Evolutionary conservation across 176 grass and related monocot species (phyloP).

Genomic region (Phragmites australis): DNA sequence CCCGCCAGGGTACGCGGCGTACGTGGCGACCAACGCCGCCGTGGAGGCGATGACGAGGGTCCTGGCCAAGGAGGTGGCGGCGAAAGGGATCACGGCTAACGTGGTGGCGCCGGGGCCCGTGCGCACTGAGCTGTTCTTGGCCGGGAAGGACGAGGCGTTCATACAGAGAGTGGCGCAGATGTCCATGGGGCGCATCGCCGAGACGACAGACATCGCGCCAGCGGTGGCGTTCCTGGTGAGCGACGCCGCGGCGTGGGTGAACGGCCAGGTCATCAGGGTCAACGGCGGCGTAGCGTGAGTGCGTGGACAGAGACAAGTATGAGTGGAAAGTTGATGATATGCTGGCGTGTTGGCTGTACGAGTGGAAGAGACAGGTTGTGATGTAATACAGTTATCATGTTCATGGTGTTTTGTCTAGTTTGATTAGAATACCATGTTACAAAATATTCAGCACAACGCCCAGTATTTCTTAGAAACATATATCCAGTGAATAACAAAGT

Average conservation of each 20-base stretch:
- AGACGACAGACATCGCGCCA: constrained; percentile 20
- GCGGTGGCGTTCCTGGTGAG: constrained; percentile 27
- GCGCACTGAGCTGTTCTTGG: constrained; percentile 13
- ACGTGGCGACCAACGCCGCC: constrained; percentile 43
- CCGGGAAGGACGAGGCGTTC: constrained; percentile 25
- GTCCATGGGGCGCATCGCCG: constrained; percentile 22
- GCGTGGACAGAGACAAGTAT: no score
- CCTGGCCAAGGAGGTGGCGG: constrained; percentile 14
- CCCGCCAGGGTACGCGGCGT: constrained; percentile 26
- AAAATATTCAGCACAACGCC: not conserved
- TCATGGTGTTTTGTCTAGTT: not conserved
- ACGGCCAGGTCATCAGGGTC: constrained; percentile 33
- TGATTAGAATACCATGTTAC: not conserved
- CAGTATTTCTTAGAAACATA: not conserved
- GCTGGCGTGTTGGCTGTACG: not conserved
- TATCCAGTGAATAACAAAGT: not conserved
- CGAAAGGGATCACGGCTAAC: constrained; percentile 17
- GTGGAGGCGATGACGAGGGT: constrained; percentile 32
- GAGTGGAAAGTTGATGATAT: no score
- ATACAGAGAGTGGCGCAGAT: not conserved
- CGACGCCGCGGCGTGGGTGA: constrained; percentile 25
- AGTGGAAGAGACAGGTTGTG: not conserved
- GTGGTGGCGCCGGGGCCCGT: constrained; percentile 25
- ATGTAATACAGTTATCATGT: not conserved
- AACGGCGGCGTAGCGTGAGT: constrained; percentile 25